Conservation (phyloP, 768 basidiomycete species). For the Galerina sulciceps region DNA sequence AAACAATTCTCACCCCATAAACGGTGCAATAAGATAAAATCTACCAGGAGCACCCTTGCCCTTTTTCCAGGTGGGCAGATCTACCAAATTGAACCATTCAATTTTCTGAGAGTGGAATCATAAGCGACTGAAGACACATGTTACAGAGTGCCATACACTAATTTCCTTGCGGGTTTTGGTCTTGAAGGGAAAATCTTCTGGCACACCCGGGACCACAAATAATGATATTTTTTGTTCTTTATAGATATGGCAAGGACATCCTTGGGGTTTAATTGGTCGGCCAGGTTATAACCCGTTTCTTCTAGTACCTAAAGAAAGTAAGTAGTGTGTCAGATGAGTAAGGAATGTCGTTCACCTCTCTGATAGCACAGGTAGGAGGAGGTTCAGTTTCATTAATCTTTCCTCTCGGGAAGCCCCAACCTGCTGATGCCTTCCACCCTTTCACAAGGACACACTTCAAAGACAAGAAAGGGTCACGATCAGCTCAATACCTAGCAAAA, state of each 20-base stretch:
- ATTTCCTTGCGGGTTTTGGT: constrained; percentile 98
- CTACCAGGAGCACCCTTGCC: constrained; percentile 65
- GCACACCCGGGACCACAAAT: constrained; percentile 86
- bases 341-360: constrained; percentile 69
- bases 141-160: constrained; percentile 61
- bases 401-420: constrained; percentile 99
- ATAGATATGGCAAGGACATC: constrained; percentile 86
- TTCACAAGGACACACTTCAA: constrained; percentile 93
- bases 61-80: constrained; percentile 93
- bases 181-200: constrained; percentile 87
- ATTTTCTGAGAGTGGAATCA: constrained; percentile 69
- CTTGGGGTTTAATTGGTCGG: constrained; percentile 62
- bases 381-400: constrained; percentile 97
- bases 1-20: constrained; percentile 70
- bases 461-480: constrained; percentile 1
- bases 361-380: constrained; percentile 80
- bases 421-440: constrained; percentile 95
- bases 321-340: constrained; percentile 9
- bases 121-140: constrained; percentile 15
- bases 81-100: constrained; percentile 90
- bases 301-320: constrained; percentile 77
- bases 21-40: constrained; percentile 95
- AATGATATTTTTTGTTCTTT: constrained; percentile 89
- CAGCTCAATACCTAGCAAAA: neutral
- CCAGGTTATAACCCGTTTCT: constrained; percentile 94